Evolutionary conservation across 2,329 filamentous ascomycete genomes (phyloP), one percentile per base, ranked within the genome.

Genomic region (Elsinoe necatrix): DNA sequence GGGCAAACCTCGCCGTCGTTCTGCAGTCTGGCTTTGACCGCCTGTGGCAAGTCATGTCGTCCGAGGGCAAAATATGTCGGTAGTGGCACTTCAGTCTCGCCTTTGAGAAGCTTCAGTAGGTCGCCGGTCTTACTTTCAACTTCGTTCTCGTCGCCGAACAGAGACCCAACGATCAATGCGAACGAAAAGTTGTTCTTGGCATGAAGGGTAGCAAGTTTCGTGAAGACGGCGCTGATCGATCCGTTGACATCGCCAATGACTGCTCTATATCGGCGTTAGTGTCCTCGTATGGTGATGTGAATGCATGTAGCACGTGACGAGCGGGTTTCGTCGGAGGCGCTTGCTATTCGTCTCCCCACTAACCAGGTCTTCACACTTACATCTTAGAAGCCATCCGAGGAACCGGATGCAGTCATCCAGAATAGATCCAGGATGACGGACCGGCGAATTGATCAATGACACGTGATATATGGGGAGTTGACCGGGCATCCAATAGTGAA

Each of bases 51-150:
- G n/a, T 84, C 73, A 47, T 78, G 78, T 35, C 77, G 83, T 63
- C 88, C 90, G 59, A 95, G 77, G 2, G 88, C 89, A 69, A 97
- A 98, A 73, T 98, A 98, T 7, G 87, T 95, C 1, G 91, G 85
- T 0, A 97, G 74, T 2, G 91, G 85, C 3, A 97, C 76, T 20
- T 77, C 68, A 54, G 95, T 84, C 9, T 80, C 76, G n/a, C 89
- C 89, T 23, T 80, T 72, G 0, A 97, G 72, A 2, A 98, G 78
- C 8, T 80, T 78, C 9, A 77, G 73, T 4, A 93, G 72, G 8
- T 72, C 68, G 7, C 61, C 58, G 7, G 57, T 35, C 4, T 63
- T 59, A 54, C 86, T 79, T 45, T 83, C 77, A 1, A 76, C 72
- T 0, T 67, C 68, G 3, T 67, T 61, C 11, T 67, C 67, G 42